A percentile compares a stretch with the other conserved stretches of the same genome.
Conservation (phyloP, 116 monocot genomes). For the Zostera marina region DNA sequence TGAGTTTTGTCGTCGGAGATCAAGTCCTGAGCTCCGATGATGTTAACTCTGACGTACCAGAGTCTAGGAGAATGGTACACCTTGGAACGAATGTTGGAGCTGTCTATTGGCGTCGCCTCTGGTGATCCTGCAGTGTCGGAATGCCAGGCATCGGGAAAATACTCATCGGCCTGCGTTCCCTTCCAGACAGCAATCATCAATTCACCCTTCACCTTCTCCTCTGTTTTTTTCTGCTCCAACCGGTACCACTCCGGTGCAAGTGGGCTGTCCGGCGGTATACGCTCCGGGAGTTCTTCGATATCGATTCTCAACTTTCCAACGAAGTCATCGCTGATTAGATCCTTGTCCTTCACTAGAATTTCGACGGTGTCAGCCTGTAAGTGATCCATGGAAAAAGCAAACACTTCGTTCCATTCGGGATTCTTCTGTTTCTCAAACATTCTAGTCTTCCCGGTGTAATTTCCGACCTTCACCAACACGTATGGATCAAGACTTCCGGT, state of each 20-base stretch:
- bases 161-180: slow-evolving; percentile 31
- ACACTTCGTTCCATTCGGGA: slow-evolving; percentile 53
- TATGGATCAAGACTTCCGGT: slow-evolving; percentile 20
- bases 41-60: slow-evolving; percentile 24
- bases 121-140: slow-evolving; percentile 11
- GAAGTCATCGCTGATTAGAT: slow-evolving; percentile 24
- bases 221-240: slow-evolving; percentile 9
- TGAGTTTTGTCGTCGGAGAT: slow-evolving; percentile 2
- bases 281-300: slow-evolving; percentile 47
- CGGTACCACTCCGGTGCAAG: slow-evolving; percentile 80
- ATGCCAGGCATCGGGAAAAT: slow-evolving; percentile 30
- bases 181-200: slow-evolving; percentile 26
- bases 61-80: slow-evolving; percentile 28
- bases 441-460: slow-evolving; percentile 34
- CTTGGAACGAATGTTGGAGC: slow-evolving; percentile 15
- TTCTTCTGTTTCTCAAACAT: slow-evolving; percentile 12
- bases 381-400: slow-evolving; percentile 63
- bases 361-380: slow-evolving; percentile 55
- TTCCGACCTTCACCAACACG: slow-evolving; percentile 78
- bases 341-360: slow-evolving; percentile 42
- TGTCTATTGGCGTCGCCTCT: slow-evolving; percentile 6
- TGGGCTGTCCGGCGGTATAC: slow-evolving; percentile 75
- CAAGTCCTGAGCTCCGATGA: slow-evolving; percentile 29
- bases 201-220: slow-evolving; percentile 12
- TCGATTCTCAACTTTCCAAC: slow-evolving; percentile 55